A percentile compares a stretch with the other conserved stretches of the same genome.
Conservation (phyloP, 106 monocot species). For the Phalaenopsis equestris region DNA sequence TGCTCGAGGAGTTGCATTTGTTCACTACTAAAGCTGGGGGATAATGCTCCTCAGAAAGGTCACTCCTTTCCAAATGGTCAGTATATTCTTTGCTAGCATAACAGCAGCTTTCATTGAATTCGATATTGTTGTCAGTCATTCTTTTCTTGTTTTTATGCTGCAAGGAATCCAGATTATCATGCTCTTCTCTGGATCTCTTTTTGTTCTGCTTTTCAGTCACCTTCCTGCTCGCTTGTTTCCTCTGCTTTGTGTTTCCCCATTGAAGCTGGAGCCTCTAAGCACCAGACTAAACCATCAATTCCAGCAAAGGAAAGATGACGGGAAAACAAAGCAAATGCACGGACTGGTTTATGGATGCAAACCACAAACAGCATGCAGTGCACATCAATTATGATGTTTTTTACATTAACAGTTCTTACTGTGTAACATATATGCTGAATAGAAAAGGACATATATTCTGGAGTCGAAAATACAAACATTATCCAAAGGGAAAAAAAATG, state of each 20-base stretch:
- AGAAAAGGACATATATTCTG: neutral
- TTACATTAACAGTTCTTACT: neutral
- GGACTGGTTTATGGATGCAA: neutral
- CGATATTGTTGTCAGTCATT: slow-evolving; percentile 13
- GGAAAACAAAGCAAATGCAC: slow-evolving; percentile 6
- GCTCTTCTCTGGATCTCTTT: slow-evolving; percentile 19
- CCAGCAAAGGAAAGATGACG: slow-evolving; percentile 20
- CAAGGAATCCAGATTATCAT: slow-evolving; percentile 11
- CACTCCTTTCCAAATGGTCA: slow-evolving; percentile 61
- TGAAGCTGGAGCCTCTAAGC: slow-evolving; percentile 32
- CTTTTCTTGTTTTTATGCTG: slow-evolving; percentile 20
- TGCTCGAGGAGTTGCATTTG: slow-evolving; percentile 31
- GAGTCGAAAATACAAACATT: neutral
- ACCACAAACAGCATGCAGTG: neutral
- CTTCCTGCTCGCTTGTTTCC: neutral
- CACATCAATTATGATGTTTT: neutral
- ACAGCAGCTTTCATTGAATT: too few species aligned
- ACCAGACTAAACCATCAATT: slow-evolving; percentile 43
- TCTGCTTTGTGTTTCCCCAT: slow-evolving; percentile 2
- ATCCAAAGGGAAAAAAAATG: too few species aligned
- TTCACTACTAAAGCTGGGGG: slow-evolving; percentile 14
- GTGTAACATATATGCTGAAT: neutral
- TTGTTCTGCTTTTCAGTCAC: slow-evolving; percentile 4
- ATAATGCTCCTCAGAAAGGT: slow-evolving; percentile 66
- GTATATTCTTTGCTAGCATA: neutral